Evolutionary conservation across 371 early-diverging fungal species (phyloP).

Genomic region (Basidiobolus meristosporus): DNA sequence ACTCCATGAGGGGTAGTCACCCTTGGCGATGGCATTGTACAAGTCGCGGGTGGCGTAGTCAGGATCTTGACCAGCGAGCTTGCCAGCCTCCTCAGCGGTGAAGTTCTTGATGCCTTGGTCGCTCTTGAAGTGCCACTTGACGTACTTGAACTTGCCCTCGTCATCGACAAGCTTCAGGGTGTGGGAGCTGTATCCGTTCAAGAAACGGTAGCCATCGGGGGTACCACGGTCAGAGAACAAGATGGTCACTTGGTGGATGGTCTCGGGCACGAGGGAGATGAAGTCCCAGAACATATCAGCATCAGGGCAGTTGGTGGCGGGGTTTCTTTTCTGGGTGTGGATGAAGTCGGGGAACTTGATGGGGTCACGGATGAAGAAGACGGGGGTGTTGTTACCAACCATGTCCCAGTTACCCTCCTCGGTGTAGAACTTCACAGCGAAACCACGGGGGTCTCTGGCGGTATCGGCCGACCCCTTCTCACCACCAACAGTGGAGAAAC

Average conservation of each 20-base stretch:
- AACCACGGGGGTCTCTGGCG: constrained; percentile 62
- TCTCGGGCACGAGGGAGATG: constrained; percentile 51
- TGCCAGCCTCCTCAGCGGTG: constrained; percentile 32
- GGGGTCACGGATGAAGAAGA: constrained; percentile 54
- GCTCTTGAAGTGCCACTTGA: constrained; percentile 77
- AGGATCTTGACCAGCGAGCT: constrained; percentile 38
- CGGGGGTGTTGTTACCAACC: constrained; percentile 52
- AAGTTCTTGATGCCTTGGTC: constrained; percentile 65
- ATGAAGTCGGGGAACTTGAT: constrained; percentile 69
- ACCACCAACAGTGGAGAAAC: constrained; percentile 70
- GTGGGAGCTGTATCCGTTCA: constrained; percentile 65
- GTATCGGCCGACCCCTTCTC: constrained; percentile 57
- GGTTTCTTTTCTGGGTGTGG: constrained; percentile 67
- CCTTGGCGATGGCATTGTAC: constrained; percentile 45
- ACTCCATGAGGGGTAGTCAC: no score
- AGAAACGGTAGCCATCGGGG: constrained; percentile 57
- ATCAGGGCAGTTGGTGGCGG: no score
- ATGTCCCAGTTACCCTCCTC: constrained; percentile 64
- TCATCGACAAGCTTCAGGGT: constrained; percentile 55
- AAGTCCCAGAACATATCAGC: constrained; percentile 46
- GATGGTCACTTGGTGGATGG: constrained; percentile 59
- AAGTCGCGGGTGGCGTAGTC: constrained; percentile 61
- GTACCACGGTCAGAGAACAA: constrained; percentile 50
- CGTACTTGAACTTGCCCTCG: constrained; percentile 41
- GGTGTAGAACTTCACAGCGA: no score